Conservation (phyloP, 495 filamentous ascomycete species). For the Hypoxylon fuscum region DNA sequence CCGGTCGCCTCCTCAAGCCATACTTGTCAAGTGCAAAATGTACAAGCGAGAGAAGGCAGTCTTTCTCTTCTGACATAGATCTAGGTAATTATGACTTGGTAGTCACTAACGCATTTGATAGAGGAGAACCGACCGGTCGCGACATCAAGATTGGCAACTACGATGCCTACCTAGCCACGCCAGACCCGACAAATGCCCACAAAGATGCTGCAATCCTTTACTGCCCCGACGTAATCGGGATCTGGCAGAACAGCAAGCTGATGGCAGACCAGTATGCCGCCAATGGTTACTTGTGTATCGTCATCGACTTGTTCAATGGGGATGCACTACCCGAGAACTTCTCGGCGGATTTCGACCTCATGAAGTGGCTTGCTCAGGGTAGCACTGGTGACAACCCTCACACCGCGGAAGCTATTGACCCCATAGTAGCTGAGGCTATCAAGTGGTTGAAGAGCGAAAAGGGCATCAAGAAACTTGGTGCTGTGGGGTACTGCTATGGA, state of each 20-base stretch:
- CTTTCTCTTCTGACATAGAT: too few relatives aligned
- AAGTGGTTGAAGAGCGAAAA: conserved; percentile 56
- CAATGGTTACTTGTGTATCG: conserved; percentile 77
- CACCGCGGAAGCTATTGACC: conserved; percentile 61
- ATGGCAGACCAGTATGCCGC: conserved; percentile 82
- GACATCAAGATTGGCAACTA: conserved; percentile 53
- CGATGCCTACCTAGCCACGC: conserved; percentile 57
- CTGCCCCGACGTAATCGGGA: conserved; percentile 72
- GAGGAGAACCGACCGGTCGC: conserved; percentile 51
- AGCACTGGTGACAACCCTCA: conserved; percentile 63
- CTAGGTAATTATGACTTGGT: too few relatives aligned
- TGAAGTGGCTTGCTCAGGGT: conserved; percentile 63
- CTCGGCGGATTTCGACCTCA: conserved; percentile 64
- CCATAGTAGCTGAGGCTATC: conserved; percentile 55
- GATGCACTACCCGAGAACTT: conserved; percentile 68
- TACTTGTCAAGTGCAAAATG: too few relatives aligned
- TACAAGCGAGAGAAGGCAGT: too few relatives aligned
- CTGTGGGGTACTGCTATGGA: conserved; percentile 82
- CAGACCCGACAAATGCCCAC: conserved; percentile 52
- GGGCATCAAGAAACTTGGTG: conserved; percentile 71
- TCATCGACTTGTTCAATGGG: conserved; percentile 80
- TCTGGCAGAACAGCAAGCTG: conserved; percentile 78
- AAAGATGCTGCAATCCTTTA: conserved; percentile 61
- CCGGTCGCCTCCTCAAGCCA: too few relatives aligned
- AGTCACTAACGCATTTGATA: conserved; percentile 15